Evolutionary conservation across 1,284 basidiomycete species (phyloP).

Genomic region (Gomphus bonarii): DNA sequence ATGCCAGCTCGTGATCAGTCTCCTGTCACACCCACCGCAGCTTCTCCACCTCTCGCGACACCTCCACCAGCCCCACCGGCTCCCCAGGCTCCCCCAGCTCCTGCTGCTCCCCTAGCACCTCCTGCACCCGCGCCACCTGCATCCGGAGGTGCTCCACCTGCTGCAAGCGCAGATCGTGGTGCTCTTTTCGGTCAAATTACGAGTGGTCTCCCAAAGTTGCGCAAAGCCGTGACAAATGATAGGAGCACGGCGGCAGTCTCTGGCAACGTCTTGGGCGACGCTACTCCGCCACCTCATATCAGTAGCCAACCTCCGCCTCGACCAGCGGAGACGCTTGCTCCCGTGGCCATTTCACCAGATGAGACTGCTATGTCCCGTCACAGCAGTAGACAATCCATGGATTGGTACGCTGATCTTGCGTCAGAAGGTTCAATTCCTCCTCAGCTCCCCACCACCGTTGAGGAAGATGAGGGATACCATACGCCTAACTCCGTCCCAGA

Average conservation of each 20-base stretch:
- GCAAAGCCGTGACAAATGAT: conserved; percentile 79
- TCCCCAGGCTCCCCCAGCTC: conserved; percentile 22
- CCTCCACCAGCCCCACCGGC: conserved; percentile 15
- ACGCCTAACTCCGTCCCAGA: conserved; percentile 31
- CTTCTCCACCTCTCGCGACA: conserved; percentile 20
- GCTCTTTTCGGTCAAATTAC: conserved; percentile 81
- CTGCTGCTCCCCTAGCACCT: conserved; percentile 22
- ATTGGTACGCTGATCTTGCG: conserved; percentile 88
- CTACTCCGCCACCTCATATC: conserved; percentile 66
- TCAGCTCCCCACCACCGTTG: conserved; percentile 41
- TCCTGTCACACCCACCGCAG: conserved; percentile 20
- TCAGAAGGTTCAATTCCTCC: conserved; percentile 47
- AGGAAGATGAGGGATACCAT: conserved; percentile 43
- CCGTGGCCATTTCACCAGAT: conserved; percentile 12
- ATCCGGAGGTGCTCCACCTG: conserved; percentile 23
- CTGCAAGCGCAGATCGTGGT: conserved; percentile 29
- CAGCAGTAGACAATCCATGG: conserved; percentile 73
- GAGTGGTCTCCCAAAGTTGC: conserved; percentile 57
- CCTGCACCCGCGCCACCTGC: conserved; percentile 27
- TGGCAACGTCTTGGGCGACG: conserved; percentile 73
- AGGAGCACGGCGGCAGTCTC: conserved; percentile 60
- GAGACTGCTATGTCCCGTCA: conserved; percentile 19
- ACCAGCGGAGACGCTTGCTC: conserved; percentile 15
- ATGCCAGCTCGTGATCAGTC: conserved; percentile 26
- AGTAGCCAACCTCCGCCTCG: conserved; percentile 29